Conservation (phyloP, 1,139 yeast genomes). For the Waltiozyma sp. region DNA sequence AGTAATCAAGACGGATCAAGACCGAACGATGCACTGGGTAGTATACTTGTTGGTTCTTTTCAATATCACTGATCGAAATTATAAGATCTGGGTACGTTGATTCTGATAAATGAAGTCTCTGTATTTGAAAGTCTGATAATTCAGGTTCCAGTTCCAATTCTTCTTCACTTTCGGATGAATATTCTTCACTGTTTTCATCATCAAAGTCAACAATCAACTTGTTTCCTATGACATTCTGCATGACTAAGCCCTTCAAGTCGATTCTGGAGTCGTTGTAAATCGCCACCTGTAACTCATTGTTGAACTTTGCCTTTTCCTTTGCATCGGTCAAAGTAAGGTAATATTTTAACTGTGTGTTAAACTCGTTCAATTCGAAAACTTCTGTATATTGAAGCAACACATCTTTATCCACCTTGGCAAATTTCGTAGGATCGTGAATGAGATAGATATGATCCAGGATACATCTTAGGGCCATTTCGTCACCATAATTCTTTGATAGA, state of each 20-base stretch:
- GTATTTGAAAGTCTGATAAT: conserved; percentile 5
- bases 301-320: conserved; percentile 29
- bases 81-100: conserved; percentile 36
- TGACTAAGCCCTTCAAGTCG: conserved; percentile 33
- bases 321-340: conserved; percentile 16
- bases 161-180: background rate
- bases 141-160: background rate
- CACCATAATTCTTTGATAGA: conserved; percentile 8
- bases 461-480: conserved; percentile 25
- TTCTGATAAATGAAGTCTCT: conserved; percentile 4
- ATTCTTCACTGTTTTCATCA: background rate
- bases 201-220: conserved; percentile 4
- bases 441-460: conserved; percentile 45
- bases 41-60: conserved; percentile 18
- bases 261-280: conserved; percentile 37
- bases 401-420: conserved; percentile 21
- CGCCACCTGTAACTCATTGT: conserved; percentile 33
- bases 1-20: conserved; percentile 51
- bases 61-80: conserved; percentile 26
- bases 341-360: conserved; percentile 25
- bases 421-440: conserved; percentile 26
- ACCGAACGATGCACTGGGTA: conserved; percentile 61
- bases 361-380: conserved; percentile 26
- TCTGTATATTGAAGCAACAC: conserved; percentile 26
- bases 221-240: conserved; percentile 26